Evolutionary conservation across 148 eudicot species (phyloP).

Genomic region (Agrostemma githago): DNA sequence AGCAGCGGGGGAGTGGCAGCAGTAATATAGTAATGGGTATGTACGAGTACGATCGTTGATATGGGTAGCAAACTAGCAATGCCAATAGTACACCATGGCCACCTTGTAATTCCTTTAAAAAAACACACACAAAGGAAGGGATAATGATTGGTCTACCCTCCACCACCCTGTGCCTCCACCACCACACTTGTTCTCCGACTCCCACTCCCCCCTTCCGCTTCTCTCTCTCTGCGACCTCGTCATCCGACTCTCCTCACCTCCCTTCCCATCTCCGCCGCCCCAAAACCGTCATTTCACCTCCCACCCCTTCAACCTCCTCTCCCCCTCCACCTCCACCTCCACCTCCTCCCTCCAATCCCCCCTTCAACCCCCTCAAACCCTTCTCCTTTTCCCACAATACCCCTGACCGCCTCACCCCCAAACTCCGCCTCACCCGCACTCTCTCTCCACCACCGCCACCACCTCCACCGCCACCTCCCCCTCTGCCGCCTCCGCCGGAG

Average conservation of each 20-base stretch:
- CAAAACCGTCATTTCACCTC: conserved; percentile 35
- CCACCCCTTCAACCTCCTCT: conserved; percentile 17
- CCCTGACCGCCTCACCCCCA: conserved; percentile 29
- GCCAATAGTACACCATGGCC: not conserved
- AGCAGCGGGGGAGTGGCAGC: no score
- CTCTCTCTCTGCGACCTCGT: conserved; percentile 35
- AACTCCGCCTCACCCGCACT: conserved; percentile 75
- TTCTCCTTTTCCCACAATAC: conserved; percentile 32
- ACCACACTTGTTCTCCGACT: conserved; percentile 26
- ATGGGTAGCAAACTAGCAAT: not conserved
- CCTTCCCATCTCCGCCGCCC: conserved; percentile 53
- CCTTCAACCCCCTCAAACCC: conserved; percentile 54
- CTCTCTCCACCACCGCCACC: conserved; percentile 71
- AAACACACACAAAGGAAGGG: not conserved
- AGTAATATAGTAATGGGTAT: no score
- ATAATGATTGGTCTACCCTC: conserved; percentile 35
- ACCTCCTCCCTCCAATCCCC: conserved; percentile 21
- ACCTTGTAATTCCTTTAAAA: not conserved
- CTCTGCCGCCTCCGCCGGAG: not conserved
- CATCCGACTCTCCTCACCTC: conserved; percentile 32
- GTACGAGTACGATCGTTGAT: not conserved
- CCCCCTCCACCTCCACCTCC: conserved; percentile 12
- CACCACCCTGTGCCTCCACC: conserved; percentile 38
- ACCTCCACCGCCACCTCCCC: conserved; percentile 18
- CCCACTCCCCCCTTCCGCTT: conserved; percentile 28